Percentiles rank a stretch among this genome's conserved stretches.
Conservation (phyloP, 1,284 basidiomycete genomes). For the Puccinia hordei region DNA sequence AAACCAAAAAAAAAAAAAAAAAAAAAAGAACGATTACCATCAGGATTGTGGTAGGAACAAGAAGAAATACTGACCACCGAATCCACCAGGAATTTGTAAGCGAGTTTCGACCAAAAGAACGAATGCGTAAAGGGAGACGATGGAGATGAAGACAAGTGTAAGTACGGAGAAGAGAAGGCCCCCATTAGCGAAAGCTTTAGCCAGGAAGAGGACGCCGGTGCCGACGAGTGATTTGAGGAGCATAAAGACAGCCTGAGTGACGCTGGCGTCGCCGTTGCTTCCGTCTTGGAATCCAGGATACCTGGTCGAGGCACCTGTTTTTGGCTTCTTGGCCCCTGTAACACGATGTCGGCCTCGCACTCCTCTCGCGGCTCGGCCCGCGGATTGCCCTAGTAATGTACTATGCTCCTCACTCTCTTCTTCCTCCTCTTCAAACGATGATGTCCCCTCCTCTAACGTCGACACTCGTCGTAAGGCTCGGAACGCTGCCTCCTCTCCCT, state of each 20-base stretch:
- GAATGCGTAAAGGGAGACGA: conserved; percentile 91
- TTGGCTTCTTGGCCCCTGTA: neutral
- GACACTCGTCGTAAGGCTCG: conserved; percentile 56
- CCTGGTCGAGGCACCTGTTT: neutral
- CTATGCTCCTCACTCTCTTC: conserved; percentile 44
- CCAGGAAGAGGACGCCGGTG: conserved; percentile 92
- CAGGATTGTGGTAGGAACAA: neutral
- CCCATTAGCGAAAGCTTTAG: conserved; percentile 95
- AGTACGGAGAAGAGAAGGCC: conserved; percentile 86
- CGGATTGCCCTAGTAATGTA: conserved; percentile 48
- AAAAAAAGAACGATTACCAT: neutral
- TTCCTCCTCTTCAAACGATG: conserved; percentile 51
- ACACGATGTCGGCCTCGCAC: neutral
- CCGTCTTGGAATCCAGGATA: conserved; percentile 32
- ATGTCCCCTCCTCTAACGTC: conserved; percentile 64
- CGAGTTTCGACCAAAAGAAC: conserved; percentile 86
- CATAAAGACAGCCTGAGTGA: conserved; percentile 87
- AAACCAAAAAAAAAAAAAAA: neutral
- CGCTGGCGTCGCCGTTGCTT: conserved; percentile 72
- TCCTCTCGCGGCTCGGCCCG: conserved; percentile 43
- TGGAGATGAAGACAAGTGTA: conserved; percentile 77
- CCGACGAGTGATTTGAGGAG: conserved; percentile 93
- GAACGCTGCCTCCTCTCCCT: conserved; percentile 69
- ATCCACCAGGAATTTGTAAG: conserved; percentile 84
- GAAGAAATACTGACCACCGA: conserved; percentile 70